A percentile compares a stretch with the other conserved stretches of the same genome.
phyloP scores from a whole-genome alignment of 2,329 filamentous ascomycete species.

The Ophiostoma sp. region DNA sequence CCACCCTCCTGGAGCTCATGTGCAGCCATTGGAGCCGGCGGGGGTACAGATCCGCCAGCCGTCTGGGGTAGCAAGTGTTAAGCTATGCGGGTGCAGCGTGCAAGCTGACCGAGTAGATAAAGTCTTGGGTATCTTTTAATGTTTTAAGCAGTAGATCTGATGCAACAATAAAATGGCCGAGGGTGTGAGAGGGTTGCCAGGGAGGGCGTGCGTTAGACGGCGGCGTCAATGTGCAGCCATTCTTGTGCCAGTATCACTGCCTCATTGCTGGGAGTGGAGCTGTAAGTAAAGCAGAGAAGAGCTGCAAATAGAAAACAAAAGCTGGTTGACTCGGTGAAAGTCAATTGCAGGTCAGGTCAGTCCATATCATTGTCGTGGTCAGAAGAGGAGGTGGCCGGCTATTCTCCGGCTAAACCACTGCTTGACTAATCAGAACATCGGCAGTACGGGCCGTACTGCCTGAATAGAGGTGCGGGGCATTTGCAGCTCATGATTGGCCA shows the following conservation, averaged over 20 bases:
- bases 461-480: background rate
- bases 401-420: background rate
- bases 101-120: no score
- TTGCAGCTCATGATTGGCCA: background rate
- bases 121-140: no score
- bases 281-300: no score
- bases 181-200: no score
- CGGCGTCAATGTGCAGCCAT: background rate
- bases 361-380: background rate
- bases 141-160: no score
- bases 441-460: background rate
- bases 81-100: no score
- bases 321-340: no score
- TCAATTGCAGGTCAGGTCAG: background rate
- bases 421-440: background rate
- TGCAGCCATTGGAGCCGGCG: constrained; percentile 8
- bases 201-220: background rate
- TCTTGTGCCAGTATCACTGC: background rate
- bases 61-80: background rate
- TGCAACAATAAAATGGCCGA: no score
- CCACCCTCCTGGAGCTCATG: background rate
- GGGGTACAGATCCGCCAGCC: background rate
- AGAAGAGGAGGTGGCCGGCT: background rate
- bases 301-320: no score
- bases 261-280: background rate